A percentile compares a stretch with the other conserved stretches of the same genome.
These are phyloP conservation scores for Boletus sp. DNA, from an alignment of 1,284 basidiomycete species.

Conservation along the genomic window DNA sequence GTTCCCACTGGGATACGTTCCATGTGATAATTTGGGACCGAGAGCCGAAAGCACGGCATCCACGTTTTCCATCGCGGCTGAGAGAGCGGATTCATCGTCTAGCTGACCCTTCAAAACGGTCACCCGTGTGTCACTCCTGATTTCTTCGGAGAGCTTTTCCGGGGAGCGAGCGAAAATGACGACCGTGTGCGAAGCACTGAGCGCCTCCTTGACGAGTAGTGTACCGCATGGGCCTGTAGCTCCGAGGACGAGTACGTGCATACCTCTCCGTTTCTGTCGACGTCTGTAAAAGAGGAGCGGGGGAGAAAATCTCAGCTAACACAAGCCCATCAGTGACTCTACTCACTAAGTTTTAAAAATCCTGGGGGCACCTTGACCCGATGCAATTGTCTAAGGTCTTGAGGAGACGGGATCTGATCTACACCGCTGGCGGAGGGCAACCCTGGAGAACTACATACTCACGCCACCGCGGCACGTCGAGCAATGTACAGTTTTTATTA, in stretches of 20 bases:
- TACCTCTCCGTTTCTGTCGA: conserved; percentile 12
- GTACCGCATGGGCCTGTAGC: conserved; percentile 58
- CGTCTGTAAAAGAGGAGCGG: background rate
- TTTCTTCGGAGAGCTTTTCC: conserved; percentile 52
- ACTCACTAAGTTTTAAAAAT: conserved; percentile 3
- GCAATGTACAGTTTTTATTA: too few relatives aligned
- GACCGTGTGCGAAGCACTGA: conserved; percentile 44
- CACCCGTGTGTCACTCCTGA: conserved; percentile 42
- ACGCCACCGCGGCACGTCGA: too few relatives aligned
- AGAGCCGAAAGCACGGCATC: conserved; percentile 63
- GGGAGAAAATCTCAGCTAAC: background rate
- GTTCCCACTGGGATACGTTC: conserved; percentile 42
- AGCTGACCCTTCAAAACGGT: conserved; percentile 53
- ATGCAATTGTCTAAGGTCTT: background rate
- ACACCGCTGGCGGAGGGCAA: too few relatives aligned
- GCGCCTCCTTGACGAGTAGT: conserved; percentile 48
- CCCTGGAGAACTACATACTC: background rate
- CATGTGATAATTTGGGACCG: conserved; percentile 43
- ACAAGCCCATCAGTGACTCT: background rate
- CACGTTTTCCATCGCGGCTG: conserved; percentile 50
- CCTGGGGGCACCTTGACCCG: conserved; percentile 1
- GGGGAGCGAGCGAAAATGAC: conserved; percentile 61
- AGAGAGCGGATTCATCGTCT: conserved; percentile 45
- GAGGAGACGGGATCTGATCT: background rate
- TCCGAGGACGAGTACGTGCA: conserved; percentile 48